These are phyloP conservation scores for Cyberlindnera euphorbiae DNA, from an alignment of 805 yeast genomes.

Conservation along the genomic window DNA sequence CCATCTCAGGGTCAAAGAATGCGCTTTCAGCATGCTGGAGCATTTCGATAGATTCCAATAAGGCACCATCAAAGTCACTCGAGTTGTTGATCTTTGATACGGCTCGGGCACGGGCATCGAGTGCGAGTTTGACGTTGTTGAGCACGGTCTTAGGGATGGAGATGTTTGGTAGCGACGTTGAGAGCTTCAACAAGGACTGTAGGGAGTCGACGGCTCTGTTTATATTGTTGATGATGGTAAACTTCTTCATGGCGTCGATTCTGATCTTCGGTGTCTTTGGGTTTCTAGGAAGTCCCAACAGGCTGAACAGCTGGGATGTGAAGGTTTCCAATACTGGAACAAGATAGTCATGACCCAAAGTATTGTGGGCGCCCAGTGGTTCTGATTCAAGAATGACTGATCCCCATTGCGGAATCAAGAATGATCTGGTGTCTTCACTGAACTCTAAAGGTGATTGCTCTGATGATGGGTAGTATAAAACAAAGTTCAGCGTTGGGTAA, in stretches of 20 bases:
- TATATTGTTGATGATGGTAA: conserved; percentile 54
- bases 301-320: conserved; percentile 65
- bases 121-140: conserved; percentile 48
- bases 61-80: conserved; percentile 44
- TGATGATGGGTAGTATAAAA: conserved; percentile 57
- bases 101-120: conserved; percentile 33
- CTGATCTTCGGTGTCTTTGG: conserved; percentile 60
- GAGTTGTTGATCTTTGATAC: conserved; percentile 23
- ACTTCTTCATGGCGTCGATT: conserved; percentile 61
- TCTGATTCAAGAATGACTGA: conserved; percentile 42
- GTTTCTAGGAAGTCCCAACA: conserved; percentile 61
- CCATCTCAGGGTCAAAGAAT: conserved; percentile 91
- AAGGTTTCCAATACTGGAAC: conserved; percentile 60
- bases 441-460: conserved; percentile 44
- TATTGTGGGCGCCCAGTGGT: conserved; percentile 25
- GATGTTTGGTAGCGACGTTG: conserved; percentile 67
- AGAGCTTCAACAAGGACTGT: conserved; percentile 64
- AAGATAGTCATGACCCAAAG: conserved; percentile 41
- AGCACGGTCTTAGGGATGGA: conserved; percentile 76
- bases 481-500: conserved; percentile 67
- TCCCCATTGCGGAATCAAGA: conserved; percentile 87
- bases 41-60: conserved; percentile 46
- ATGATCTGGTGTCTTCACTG: conserved; percentile 23
- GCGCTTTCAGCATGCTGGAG: conserved; percentile 49
- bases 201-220: conserved; percentile 63